A percentile compares a stretch with the other conserved stretches of the same genome.
These are phyloP conservation scores for Exophiala lecanii-corni DNA, from an alignment of 2,329 filamentous ascomycete species.

Conservation along the genomic window DNA sequence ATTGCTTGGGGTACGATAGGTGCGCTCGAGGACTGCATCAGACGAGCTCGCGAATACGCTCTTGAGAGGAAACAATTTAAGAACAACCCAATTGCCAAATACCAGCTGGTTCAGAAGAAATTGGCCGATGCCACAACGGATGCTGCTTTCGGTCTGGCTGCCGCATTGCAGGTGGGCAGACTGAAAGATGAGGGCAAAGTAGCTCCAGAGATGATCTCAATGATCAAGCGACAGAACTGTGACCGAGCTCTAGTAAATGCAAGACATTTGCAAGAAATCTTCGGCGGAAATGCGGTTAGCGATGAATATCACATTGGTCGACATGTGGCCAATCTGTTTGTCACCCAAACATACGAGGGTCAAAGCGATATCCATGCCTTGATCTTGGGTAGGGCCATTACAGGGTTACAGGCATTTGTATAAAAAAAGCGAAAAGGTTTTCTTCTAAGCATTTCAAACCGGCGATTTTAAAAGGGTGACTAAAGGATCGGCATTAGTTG, in stretches of 20 bases:
- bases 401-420: conserved; percentile 74
- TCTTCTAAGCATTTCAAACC: no score
- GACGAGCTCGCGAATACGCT: conserved; percentile 76
- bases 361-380: conserved; percentile 93
- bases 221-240: conserved; percentile 98
- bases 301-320: conserved; percentile 95
- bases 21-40: conserved; percentile 86
- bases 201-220: conserved; percentile 89
- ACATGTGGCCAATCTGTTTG: conserved; percentile 93
- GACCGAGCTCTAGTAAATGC: conserved; percentile 79
- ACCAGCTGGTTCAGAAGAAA: conserved; percentile 98
- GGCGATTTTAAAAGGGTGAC: neutral
- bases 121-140: conserved; percentile 88
- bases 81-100: conserved; percentile 87
- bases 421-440: no score
- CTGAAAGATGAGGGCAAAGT: conserved; percentile 87
- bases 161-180: conserved; percentile 82
- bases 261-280: conserved; percentile 82
- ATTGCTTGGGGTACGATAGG: conserved; percentile 94
- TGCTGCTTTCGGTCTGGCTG: conserved; percentile 83
- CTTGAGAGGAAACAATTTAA: conserved; percentile 95
- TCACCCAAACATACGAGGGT: conserved; percentile 96
- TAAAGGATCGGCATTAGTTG: neutral
- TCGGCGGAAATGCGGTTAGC: conserved; percentile 96
- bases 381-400: conserved; percentile 65